phyloP scores from a whole-genome alignment of 805 yeast genomes.

The Wickerhamiella lipophila region DNA sequence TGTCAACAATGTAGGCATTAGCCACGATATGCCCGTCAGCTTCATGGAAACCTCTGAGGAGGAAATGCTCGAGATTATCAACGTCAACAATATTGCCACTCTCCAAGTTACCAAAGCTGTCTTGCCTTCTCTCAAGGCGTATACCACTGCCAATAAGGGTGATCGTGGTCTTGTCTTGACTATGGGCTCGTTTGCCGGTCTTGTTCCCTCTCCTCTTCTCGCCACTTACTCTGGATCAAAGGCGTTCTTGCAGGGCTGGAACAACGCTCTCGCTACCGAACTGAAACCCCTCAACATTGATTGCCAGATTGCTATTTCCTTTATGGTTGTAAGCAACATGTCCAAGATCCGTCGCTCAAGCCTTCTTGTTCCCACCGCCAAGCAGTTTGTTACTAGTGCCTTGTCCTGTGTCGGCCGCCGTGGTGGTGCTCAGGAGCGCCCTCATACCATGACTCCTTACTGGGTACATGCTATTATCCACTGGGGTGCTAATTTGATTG shows the following conservation, averaged over 20 bases:
- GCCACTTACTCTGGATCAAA: slow-evolving; percentile 95
- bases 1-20: slow-evolving; percentile 87
- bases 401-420: slow-evolving; percentile 65
- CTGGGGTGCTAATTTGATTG: slow-evolving; percentile 62
- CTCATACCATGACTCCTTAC: slow-evolving; percentile 76
- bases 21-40: slow-evolving; percentile 91
- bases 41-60: slow-evolving; percentile 63
- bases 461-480: slow-evolving; percentile 92
- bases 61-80: slow-evolving; percentile 69
- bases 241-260: slow-evolving; percentile 90
- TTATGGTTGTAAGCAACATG: slow-evolving; percentile 90
- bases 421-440: slow-evolving; percentile 86
- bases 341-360: slow-evolving; percentile 79
- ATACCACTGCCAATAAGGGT: slow-evolving; percentile 32
- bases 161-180: slow-evolving; percentile 62
- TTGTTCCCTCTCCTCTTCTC: slow-evolving; percentile 79
- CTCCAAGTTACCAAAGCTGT: slow-evolving; percentile 71
- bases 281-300: slow-evolving; percentile 57
- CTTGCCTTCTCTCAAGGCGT: slow-evolving; percentile 51
- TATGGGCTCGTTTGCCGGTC: slow-evolving; percentile 96
- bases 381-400: slow-evolving; percentile 60
- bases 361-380: slow-evolving; percentile 66
- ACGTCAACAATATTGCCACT: slow-evolving; percentile 76
- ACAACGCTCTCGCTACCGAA: slow-evolving; percentile 78
- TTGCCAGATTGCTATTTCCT: slow-evolving; percentile 74